Conservation (phyloP, 495 filamentous ascomycete genomes). For the Tuber indicum region DNA sequence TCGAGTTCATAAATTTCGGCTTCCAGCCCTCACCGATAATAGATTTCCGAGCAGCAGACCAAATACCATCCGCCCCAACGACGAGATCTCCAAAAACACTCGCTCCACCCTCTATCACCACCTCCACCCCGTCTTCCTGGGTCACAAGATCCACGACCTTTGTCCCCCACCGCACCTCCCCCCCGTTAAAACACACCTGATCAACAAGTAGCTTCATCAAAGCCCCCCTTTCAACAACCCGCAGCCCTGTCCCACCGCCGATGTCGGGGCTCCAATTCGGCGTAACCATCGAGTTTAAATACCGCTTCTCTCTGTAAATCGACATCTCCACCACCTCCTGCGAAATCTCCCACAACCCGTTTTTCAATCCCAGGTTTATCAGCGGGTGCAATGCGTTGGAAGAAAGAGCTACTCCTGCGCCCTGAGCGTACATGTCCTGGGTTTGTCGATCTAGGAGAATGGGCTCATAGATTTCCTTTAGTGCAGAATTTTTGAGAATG, state of each 20-base stretch:
- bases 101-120: constrained; percentile 42
- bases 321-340: constrained; percentile 7
- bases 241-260: not conserved
- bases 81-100: constrained; percentile 50
- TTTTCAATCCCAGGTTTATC: constrained; percentile 15
- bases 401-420: constrained; percentile 44
- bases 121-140: constrained; percentile 21
- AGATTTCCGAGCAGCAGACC: constrained; percentile 47
- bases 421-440: constrained; percentile 11
- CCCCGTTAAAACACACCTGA: constrained; percentile 13
- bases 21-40: constrained; percentile 45
- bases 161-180: constrained; percentile 9
- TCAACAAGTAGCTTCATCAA: constrained; percentile 19
- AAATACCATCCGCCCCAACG: constrained; percentile 58
- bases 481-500: constrained; percentile 20
- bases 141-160: constrained; percentile 14
- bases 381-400: constrained; percentile 38
- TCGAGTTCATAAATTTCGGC: constrained; percentile 23
- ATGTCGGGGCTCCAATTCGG: constrained; percentile 21
- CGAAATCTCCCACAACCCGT: constrained; percentile 9
- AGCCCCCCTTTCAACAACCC: constrained; percentile 17
- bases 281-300: constrained; percentile 13
- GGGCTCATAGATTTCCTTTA: constrained; percentile 14
- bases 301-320: constrained; percentile 18
- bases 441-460: constrained; percentile 29